Base-by-base conservation (phyloP, 2,329 filamentous ascomycete genomes). In the Pleurostoma richardsiae region DNA sequence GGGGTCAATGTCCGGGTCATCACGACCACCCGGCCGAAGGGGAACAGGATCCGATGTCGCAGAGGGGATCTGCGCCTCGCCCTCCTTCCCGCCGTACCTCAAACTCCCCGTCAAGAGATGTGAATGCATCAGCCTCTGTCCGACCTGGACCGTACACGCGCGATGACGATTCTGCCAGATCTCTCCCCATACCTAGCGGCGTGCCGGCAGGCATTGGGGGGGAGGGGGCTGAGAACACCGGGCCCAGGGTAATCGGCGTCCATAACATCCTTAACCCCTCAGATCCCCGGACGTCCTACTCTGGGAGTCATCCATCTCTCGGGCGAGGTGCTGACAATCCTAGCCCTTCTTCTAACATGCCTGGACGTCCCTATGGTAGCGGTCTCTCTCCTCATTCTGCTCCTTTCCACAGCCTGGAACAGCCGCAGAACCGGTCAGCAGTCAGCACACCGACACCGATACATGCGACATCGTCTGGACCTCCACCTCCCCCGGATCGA, bases 1-100 rank as follows among this genome's bases (percentile, higher is more conserved):
- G 61, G 56, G 63, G 72, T 80, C 79, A 73, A 83, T 83, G 80
- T 77, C 67, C 72, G 65, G 72, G 70, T 70, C 69, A 67, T 68
- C 66, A 66, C 65, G 71, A 69, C 68, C 67, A 69, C 62, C 68
- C 67, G 67, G 65, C 68, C 65, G 69, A 66, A 73, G 76, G 77
- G 72, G 77, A 79, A 68, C 73, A 73, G 75, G 69, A 69, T 71
- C 76, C 78, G 71, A 84, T 84, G 81, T 82, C 79, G 71, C 77
- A 81, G 72, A 76, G 73, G 70, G 74, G 72, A 59, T 66, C 73
- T 73, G 71, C 70, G 67, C 69, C 76, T 76, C 72, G 68, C 64
- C 72, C 77, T 72, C 66, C 70, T 63, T 76, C 77, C 67, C 74
- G 69, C 61, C 71, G 66, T 56, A 65, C 69, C 54, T 70, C 72